These are phyloP conservation scores for Bolboschoenus planiculmis DNA, from an alignment of 176 grass and related monocot genomes.

Conservation along the genomic window DNA sequence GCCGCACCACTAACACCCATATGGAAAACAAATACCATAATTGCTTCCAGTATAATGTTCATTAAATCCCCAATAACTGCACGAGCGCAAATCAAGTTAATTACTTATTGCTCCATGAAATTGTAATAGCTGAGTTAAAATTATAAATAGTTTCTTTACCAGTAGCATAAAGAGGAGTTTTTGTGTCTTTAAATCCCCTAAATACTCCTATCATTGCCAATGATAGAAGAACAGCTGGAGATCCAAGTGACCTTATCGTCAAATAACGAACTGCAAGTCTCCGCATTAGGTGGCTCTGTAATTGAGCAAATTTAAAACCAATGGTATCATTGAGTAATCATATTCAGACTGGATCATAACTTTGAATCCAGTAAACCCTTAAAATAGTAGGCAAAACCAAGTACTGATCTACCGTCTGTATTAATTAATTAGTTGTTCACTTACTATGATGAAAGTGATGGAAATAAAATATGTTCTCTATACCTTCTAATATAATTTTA, in stretches of 20 bases:
- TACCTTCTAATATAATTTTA: neutral
- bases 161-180: slow-evolving; percentile 89
- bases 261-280: slow-evolving; percentile 69
- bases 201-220: slow-evolving; percentile 82
- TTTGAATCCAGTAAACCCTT: neutral
- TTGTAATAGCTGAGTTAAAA: neutral
- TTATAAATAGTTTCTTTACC: slow-evolving; percentile 31
- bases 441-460: neutral
- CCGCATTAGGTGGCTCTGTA: slow-evolving; percentile 67
- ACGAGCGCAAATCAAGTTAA: neutral
- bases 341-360: neutral
- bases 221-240: slow-evolving; percentile 86
- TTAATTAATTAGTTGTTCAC: neutral
- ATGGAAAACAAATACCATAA: slow-evolving; percentile 88
- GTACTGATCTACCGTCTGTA: neutral
- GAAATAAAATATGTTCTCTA: neutral
- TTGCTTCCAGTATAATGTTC: slow-evolving; percentile 86
- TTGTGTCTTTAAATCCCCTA: slow-evolving; percentile 88
- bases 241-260: slow-evolving; percentile 75
- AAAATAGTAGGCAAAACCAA: neutral
- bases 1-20: slow-evolving; percentile 92
- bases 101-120: neutral
- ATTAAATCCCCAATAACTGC: slow-evolving; percentile 72
- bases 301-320: slow-evolving; percentile 12
- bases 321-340: neutral